These are phyloP conservation scores for Biscogniauxia marginata DNA, from an alignment of 2,329 filamentous ascomycete species.

Conservation along the genomic window DNA sequence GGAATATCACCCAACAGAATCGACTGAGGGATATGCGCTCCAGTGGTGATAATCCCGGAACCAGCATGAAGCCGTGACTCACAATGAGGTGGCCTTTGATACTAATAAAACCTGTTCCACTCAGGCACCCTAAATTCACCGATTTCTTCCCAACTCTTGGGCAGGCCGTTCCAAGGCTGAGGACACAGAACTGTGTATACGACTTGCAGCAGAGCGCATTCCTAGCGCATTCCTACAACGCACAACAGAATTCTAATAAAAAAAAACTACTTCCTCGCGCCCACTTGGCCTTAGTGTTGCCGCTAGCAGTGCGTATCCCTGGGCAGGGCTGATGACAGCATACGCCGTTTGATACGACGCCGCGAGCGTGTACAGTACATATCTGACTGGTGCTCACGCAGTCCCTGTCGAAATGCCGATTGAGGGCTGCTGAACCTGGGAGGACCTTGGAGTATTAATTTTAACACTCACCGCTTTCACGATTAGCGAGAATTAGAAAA, in stretches of 20 bases:
- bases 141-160: background rate
- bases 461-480: background rate
- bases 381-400: background rate
- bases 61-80: conserved; percentile 10
- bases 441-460: background rate
- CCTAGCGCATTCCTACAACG: background rate
- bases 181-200: background rate
- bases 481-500: background rate
- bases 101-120: conserved; percentile 7
- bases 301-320: background rate
- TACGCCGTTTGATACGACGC: background rate
- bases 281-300: background rate
- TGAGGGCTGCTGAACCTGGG: background rate
- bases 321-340: background rate
- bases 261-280: background rate
- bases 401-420: background rate
- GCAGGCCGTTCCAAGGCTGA: background rate
- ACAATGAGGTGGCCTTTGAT: conserved; percentile 13
- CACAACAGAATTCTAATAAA: background rate
- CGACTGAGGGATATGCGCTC: background rate
- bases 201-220: background rate
- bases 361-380: background rate
- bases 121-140: conserved; percentile 3
- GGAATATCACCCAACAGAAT: background rate
- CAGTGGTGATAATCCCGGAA: background rate